Percentiles rank a stretch among this genome's conserved stretches.
These are phyloP conservation scores for Thelephora terrestris DNA, from an alignment of 1,284 basidiomycete species.

Conservation along the genomic window DNA sequence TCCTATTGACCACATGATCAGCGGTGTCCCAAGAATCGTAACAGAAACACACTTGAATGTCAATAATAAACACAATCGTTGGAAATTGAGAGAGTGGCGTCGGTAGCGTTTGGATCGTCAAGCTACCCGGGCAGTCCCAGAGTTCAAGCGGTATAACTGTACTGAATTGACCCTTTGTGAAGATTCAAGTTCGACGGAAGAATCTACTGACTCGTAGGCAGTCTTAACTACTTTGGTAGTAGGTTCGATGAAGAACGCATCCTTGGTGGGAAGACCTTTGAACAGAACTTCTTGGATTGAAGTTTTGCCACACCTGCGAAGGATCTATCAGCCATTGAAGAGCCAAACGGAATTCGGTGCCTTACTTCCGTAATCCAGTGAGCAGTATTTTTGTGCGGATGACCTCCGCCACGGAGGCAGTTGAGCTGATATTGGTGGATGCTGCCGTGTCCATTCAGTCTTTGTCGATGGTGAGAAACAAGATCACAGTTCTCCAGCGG, in stretches of 20 bases:
- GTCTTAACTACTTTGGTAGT: slow-evolving; percentile 65
- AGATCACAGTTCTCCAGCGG: no score
- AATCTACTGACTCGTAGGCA: slow-evolving; percentile 55
- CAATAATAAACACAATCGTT: slow-evolving; percentile 90
- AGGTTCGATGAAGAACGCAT: slow-evolving; percentile 88
- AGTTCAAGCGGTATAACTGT: slow-evolving; percentile 89
- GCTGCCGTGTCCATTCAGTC: no score
- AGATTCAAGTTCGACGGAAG: no score
- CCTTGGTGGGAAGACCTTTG: slow-evolving; percentile 73
- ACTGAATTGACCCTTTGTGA: slow-evolving; percentile 30
- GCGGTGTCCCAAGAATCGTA: slow-evolving; percentile 6
- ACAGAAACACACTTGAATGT: slow-evolving; percentile 66
- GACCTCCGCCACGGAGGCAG: not conserved
- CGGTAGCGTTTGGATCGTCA: slow-evolving; percentile 67
- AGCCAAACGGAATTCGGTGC: not conserved
- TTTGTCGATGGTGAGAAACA: no score
- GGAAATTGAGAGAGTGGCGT: slow-evolving; percentile 66
- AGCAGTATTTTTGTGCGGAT: slow-evolving; percentile 65
- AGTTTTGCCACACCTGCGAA: slow-evolving; percentile 79
- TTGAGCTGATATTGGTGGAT: no score
- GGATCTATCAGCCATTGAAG: not conserved
- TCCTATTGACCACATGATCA: slow-evolving; percentile 31
- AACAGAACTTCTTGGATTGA: slow-evolving; percentile 90
- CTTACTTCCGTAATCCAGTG: slow-evolving; percentile 69
- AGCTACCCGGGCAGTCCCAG: slow-evolving; percentile 90